phyloP scores from a whole-genome alignment of 345 rosid species.

The Laguncularia racemosa region DNA sequence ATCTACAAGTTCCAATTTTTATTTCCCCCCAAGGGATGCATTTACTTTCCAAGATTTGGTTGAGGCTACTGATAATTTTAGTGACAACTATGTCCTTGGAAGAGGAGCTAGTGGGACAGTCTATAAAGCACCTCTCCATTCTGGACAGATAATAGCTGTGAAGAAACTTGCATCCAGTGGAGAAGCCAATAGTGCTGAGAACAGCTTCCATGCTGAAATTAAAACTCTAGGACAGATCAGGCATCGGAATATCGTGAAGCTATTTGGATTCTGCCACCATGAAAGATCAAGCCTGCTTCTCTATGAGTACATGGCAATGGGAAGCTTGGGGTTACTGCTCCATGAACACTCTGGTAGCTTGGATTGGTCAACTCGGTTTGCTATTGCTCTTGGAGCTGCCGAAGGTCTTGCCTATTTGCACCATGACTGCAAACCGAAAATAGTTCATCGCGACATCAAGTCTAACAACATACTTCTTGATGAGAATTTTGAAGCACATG shows the following conservation, averaged over 20 bases:
- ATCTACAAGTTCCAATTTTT: conserved; percentile 47
- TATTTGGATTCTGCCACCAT: conserved; percentile 82
- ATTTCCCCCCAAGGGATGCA: conserved; percentile 74
- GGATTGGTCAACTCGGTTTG: conserved; percentile 81
- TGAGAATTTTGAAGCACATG: conserved; percentile 86
- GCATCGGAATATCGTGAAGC: conserved; percentile 92
- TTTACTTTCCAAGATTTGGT: conserved; percentile 82
- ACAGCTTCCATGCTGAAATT: conserved; percentile 89
- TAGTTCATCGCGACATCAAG: conserved; percentile 91
- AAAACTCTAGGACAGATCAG: conserved; percentile 84
- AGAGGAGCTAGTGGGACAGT: conserved; percentile 95
- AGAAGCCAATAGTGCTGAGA: conserved; percentile 71
- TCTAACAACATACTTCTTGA: conserved; percentile 90
- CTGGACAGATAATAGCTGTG: conserved; percentile 69
- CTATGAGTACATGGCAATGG: conserved; percentile 79
- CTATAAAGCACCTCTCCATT: conserved; percentile 68
- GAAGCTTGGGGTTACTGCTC: conserved; percentile 88
- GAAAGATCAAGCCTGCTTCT: conserved; percentile 80
- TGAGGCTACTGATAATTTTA: conserved; percentile 69
- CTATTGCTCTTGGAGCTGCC: conserved; percentile 88
- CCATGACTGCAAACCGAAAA: conserved; percentile 90
- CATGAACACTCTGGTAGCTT: conserved; percentile 50
- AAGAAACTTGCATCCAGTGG: conserved; percentile 71
- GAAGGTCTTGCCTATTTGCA: conserved; percentile 95
- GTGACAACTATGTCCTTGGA: conserved; percentile 71